A percentile compares a stretch with the other conserved stretches of the same genome.
phyloP scores from a whole-genome alignment of 495 filamentous ascomycete genomes.

The Daldinia decipiens region DNA sequence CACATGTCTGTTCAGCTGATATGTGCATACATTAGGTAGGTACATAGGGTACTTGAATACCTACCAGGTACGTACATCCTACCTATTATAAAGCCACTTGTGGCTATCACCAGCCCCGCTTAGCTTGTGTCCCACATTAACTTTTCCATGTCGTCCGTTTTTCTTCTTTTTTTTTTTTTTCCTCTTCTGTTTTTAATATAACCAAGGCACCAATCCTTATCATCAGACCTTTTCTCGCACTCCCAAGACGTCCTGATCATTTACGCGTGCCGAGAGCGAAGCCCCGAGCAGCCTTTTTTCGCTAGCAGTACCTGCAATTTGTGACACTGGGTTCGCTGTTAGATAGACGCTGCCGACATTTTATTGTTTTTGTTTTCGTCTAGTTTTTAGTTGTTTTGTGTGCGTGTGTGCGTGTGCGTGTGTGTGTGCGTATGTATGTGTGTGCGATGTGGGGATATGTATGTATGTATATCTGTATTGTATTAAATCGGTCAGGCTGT shows the following conservation, averaged over 20 bases:
- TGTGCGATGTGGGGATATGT: too few species aligned
- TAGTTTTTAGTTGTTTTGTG: too few species aligned
- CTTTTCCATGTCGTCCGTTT: not conserved
- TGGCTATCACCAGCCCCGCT: constrained; percentile 1
- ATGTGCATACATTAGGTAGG: too few species aligned
- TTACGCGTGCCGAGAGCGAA: constrained; percentile 60
- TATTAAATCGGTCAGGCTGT: too few species aligned
- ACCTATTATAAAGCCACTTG: not conserved
- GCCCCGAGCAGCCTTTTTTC: constrained; percentile 58
- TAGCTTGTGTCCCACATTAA: not conserved
- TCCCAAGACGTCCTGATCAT: constrained; percentile 60
- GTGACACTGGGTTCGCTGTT: constrained; percentile 58
- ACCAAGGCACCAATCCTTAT: constrained; percentile 65
- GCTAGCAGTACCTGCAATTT: constrained; percentile 61
- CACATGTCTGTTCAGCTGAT: not conserved
- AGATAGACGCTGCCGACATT: constrained; percentile 64
- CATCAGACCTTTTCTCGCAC: constrained; percentile 52
- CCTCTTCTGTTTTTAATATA: too few species aligned
- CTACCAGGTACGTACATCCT: too few species aligned
- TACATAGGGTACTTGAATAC: not conserved
- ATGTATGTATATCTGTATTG: too few species aligned
- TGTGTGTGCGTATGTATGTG: too few species aligned
- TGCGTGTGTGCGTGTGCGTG: too few species aligned
- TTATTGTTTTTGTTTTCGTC: not conserved
- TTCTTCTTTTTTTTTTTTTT: constrained; percentile 2